These are phyloP conservation scores for Schizothecium vesticola DNA, from an alignment of 495 filamentous ascomycete genomes.

Conservation along the genomic window DNA sequence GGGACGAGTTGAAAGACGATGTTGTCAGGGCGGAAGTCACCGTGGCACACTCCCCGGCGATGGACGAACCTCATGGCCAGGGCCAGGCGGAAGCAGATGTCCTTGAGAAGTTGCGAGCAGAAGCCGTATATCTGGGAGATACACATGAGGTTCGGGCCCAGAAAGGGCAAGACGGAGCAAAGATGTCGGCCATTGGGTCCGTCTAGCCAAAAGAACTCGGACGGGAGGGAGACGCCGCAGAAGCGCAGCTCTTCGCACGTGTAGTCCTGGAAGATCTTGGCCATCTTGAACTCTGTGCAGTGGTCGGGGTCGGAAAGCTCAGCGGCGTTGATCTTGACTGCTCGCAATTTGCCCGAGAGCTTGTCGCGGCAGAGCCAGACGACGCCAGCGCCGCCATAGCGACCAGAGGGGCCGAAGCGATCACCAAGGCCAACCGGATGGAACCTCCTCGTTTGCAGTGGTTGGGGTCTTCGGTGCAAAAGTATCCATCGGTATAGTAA, in stretches of 20 bases:
- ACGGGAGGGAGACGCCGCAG: slow-evolving; percentile 14
- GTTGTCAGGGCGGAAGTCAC: slow-evolving; percentile 23
- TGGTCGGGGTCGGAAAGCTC: neutral
- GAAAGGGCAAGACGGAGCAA: slow-evolving; percentile 28
- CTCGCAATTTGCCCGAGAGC: slow-evolving; percentile 17
- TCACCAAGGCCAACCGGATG: too few species aligned
- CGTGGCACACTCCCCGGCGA: slow-evolving; percentile 22
- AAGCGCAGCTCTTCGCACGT: neutral
- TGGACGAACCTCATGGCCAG: slow-evolving; percentile 21
- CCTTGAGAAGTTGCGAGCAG: slow-evolving; percentile 13
- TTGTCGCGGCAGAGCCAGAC: slow-evolving; percentile 52
- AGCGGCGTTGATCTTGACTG: slow-evolving; percentile 19
- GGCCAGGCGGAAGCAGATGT: slow-evolving; percentile 22
- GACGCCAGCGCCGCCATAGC: slow-evolving; percentile 42
- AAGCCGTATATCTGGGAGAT: neutral
- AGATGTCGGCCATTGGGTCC: slow-evolving; percentile 38
- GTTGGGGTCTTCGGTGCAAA: too few species aligned
- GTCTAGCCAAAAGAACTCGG: slow-evolving; percentile 33
- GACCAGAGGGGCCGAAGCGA: too few species aligned
- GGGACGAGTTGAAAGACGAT: slow-evolving; percentile 20
- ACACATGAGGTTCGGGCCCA: slow-evolving; percentile 3
- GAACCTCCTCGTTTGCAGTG: too few species aligned
- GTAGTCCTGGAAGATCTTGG: slow-evolving; percentile 5
- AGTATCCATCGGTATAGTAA: too few species aligned
- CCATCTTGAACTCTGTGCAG: slow-evolving; percentile 16